These are phyloP conservation scores for Candida xiaguanensis DNA, from an alignment of 805 yeast species.

Conservation along the genomic window DNA sequence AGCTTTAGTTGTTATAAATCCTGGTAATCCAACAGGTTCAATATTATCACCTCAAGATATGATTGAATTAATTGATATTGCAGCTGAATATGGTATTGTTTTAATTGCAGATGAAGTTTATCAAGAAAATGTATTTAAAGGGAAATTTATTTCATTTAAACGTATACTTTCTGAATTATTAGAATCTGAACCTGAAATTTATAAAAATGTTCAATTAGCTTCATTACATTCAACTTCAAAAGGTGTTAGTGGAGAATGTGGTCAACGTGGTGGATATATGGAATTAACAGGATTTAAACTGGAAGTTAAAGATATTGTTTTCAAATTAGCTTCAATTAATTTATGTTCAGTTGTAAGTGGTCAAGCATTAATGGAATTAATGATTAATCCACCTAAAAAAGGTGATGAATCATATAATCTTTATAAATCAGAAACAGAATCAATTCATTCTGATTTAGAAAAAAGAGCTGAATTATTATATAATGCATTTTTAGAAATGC, in stretches of 20 bases:
- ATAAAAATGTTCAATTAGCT: slow-evolving; percentile 77
- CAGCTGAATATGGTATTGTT: slow-evolving; percentile 81
- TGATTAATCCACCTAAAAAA: slow-evolving; percentile 83
- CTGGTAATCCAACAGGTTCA: slow-evolving; percentile 98
- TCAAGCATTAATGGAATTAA: slow-evolving; percentile 86
- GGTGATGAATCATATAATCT: slow-evolving; percentile 74
- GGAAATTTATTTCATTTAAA: slow-evolving; percentile 81
- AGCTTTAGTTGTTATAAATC: slow-evolving; percentile 89
- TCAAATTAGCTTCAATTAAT: slow-evolving; percentile 86
- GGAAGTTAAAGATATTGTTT: slow-evolving; percentile 65
- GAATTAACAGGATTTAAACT: slow-evolving; percentile 79
- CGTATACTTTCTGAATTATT: slow-evolving; percentile 69
- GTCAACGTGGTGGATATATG: slow-evolving; percentile 99
- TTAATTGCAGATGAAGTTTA: slow-evolving; percentile 97
- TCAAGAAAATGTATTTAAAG: slow-evolving; percentile 85
- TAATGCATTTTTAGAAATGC: slow-evolving; percentile 70
- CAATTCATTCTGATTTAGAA: slow-evolving; percentile 60
- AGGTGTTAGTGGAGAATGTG: slow-evolving; percentile 98
- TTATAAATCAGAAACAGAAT: slow-evolving; percentile 58
- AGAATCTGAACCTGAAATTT: slow-evolving; percentile 48
- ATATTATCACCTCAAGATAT: slow-evolving; percentile 65
- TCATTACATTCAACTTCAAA: slow-evolving; percentile 97
- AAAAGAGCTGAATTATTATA: slow-evolving; percentile 63
- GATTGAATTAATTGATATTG: slow-evolving; percentile 66
- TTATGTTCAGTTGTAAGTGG: slow-evolving; percentile 95